These are phyloP conservation scores for Botryotinia globosa DNA, from an alignment of 2,329 filamentous ascomycete species.

Conservation along the genomic window DNA sequence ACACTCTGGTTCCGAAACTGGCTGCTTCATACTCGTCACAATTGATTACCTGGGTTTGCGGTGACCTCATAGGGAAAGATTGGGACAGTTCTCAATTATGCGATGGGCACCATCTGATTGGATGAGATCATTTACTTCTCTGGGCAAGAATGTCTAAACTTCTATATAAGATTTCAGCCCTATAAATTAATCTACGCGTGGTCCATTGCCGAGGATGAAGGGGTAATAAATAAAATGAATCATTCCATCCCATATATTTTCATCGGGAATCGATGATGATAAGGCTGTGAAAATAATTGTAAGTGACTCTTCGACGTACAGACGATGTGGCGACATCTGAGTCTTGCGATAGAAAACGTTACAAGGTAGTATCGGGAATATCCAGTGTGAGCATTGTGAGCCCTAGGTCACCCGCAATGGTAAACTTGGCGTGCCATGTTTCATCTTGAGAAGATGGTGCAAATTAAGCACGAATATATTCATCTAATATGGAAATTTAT, in stretches of 20 bases:
- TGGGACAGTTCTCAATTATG: background rate
- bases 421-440: background rate
- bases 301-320: background rate
- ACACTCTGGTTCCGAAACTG: background rate
- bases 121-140: background rate
- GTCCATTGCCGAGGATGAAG: background rate
- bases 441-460: background rate
- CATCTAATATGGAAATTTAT: background rate
- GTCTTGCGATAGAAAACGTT: background rate
- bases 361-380: background rate
- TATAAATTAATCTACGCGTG: background rate
- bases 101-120: background rate
- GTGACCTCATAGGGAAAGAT: background rate
- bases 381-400: background rate
- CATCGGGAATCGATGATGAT: background rate
- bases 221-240: too few relatives aligned
- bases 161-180: background rate
- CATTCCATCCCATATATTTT: background rate
- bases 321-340: background rate
- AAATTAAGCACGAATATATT: background rate
- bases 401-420: background rate
- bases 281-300: background rate
- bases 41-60: background rate
- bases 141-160: background rate
- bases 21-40: background rate